Percentiles rank a stretch among this genome's conserved stretches.
These are phyloP conservation scores for Suillus subaureus DNA, from an alignment of 768 basidiomycete species.

Conservation along the genomic window DNA sequence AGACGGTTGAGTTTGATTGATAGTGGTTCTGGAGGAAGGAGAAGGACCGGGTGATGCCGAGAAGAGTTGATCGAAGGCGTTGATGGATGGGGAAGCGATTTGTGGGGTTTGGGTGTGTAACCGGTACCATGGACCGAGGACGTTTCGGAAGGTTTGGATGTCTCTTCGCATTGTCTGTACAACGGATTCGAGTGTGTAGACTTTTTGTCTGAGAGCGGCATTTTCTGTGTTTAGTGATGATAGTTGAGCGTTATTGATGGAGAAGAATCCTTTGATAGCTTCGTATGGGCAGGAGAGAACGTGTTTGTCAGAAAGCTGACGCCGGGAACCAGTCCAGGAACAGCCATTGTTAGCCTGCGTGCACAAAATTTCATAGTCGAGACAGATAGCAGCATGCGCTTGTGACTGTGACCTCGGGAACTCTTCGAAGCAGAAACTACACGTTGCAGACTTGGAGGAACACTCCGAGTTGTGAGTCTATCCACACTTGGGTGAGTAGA, in stretches of 20 bases:
- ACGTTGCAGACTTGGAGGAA: constrained; percentile 37
- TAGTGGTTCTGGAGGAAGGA: constrained; percentile 13
- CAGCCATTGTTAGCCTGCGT: constrained; percentile 53
- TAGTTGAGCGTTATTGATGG: constrained; percentile 41
- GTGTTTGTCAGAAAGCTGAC: constrained; percentile 39
- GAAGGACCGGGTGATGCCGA: constrained; percentile 21
- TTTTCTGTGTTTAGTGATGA: constrained; percentile 64
- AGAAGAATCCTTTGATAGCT: constrained; percentile 60
- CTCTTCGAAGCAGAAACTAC: constrained; percentile 43
- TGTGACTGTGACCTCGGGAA: constrained; percentile 36
- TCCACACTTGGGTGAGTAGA: constrained; percentile 5
- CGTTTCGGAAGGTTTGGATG: constrained; percentile 52
- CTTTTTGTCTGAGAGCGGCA: constrained; percentile 54
- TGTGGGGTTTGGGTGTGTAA: constrained; percentile 32
- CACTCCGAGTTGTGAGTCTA: constrained; percentile 46
- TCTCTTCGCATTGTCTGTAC: constrained; percentile 57
- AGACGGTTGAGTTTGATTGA: constrained; percentile 18
- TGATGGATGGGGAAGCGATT: constrained; percentile 12
- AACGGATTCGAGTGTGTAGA: constrained; percentile 60
- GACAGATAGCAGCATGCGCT: constrained; percentile 42
- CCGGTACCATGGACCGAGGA: constrained; percentile 67
- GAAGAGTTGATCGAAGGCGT: constrained; percentile 13
- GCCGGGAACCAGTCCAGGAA: constrained; percentile 51
- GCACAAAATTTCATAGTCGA: constrained; percentile 42
- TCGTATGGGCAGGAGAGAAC: constrained; percentile 55